phyloP scores from a whole-genome alignment of 768 basidiomycete species.

The Leccinum pellstonianum region DNA sequence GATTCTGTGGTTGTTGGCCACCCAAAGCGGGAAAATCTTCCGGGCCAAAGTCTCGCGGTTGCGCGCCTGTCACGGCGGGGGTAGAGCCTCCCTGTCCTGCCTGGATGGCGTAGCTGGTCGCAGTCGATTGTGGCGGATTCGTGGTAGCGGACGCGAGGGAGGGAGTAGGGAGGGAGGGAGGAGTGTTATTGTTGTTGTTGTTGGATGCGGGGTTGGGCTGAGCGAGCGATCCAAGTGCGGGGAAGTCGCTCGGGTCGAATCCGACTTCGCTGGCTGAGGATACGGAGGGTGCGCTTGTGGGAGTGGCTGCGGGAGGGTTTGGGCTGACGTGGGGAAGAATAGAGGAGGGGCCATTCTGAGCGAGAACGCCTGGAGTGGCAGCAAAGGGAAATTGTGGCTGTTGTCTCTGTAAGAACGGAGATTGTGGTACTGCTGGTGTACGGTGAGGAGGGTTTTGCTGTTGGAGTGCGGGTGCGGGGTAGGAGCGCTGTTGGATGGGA shows the following conservation, averaged over 20 bases:
- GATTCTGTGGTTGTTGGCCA: slow-evolving; percentile 10
- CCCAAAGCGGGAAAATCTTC: slow-evolving; percentile 90
- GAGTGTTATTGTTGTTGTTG: slow-evolving; percentile 33
- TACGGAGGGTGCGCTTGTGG: slow-evolving; percentile 53
- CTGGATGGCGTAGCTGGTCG: slow-evolving; percentile 81
- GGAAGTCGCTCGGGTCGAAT: slow-evolving; percentile 84
- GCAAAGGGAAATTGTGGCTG: slow-evolving; percentile 57
- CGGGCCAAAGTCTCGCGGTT: slow-evolving; percentile 56
- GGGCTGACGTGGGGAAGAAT: slow-evolving; percentile 60
- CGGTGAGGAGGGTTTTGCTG: slow-evolving; percentile 59
- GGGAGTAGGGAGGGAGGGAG: slow-evolving; percentile 25
- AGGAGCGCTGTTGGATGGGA: slow-evolving; percentile 29
- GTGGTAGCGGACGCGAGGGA: slow-evolving; percentile 28
- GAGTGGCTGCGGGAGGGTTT: slow-evolving; percentile 37
- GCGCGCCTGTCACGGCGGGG: slow-evolving; percentile 7
- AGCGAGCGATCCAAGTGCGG: slow-evolving; percentile 72
- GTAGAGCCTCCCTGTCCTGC: slow-evolving; percentile 53
- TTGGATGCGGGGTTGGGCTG: slow-evolving; percentile 42
- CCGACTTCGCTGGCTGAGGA: slow-evolving; percentile 73
- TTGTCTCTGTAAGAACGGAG: slow-evolving; percentile 64
- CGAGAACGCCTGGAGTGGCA: slow-evolving; percentile 41
- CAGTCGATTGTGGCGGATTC: slow-evolving; percentile 30
- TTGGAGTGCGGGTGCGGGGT: slow-evolving; percentile 42
- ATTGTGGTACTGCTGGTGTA: slow-evolving; percentile 54
- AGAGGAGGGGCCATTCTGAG: slow-evolving; percentile 54